Conservation (phyloP, 805 yeast genomes). For the Maudiozyma turicensis region DNA sequence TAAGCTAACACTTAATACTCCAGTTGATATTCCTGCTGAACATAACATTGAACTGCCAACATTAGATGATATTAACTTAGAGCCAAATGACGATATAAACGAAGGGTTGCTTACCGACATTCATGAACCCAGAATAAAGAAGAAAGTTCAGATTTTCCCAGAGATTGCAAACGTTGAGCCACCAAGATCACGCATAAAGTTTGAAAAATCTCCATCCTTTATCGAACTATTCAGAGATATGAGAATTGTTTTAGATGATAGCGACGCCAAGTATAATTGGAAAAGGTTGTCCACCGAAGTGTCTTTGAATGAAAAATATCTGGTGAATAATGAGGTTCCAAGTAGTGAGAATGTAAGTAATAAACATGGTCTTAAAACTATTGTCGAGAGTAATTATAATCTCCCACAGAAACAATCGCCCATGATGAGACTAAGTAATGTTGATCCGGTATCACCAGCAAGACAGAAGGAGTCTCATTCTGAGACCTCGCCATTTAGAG, state of each 20-base stretch:
- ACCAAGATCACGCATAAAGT: slow-evolving; percentile 4
- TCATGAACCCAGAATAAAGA: not conserved
- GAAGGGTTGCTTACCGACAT: not conserved
- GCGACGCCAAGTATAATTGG: slow-evolving; percentile 28
- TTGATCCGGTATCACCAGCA: not conserved
- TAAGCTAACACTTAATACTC: not conserved
- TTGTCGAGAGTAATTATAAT: not conserved
- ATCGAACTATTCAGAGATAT: slow-evolving; percentile 25
- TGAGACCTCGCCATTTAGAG: not conserved
- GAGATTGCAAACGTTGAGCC: slow-evolving; percentile 7
- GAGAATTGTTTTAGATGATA: slow-evolving; percentile 24
- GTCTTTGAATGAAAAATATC: slow-evolving; percentile 8
- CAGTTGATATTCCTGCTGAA: not conserved
- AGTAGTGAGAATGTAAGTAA: not conserved
- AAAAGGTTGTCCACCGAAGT: slow-evolving; percentile 19
- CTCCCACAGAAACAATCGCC: not conserved
- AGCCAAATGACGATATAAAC: not conserved
- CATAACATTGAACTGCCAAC: no score
- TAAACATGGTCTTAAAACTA: not conserved
- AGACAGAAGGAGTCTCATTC: no score
- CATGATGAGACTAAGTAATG: not conserved
- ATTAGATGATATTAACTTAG: not conserved
- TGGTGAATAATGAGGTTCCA: slow-evolving; percentile 1
- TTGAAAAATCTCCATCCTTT: slow-evolving; percentile 25
- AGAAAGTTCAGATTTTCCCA: slow-evolving; percentile 12